phyloP scores from a whole-genome alignment of 495 filamentous ascomycete species.

The Parathielavia hyrcaniae region DNA sequence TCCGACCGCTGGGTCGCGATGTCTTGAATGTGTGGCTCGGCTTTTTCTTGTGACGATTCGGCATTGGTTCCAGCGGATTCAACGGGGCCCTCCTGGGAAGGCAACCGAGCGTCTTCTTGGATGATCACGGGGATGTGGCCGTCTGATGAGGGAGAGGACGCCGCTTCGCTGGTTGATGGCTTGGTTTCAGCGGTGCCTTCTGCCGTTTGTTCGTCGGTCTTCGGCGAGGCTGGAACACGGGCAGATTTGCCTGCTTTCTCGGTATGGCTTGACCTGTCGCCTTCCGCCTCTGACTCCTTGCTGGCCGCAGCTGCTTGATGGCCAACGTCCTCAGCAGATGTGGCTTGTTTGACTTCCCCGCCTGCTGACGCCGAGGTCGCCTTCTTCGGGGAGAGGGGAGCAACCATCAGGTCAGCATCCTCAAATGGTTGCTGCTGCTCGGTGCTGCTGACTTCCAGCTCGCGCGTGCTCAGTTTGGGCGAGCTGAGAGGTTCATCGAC shows the following conservation, averaged over 20 bases:
- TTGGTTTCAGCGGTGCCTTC: constrained; percentile 3
- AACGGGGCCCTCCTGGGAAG: neutral
- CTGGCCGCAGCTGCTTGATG: neutral
- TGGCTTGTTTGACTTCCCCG: neutral
- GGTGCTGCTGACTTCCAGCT: constrained; percentile 33
- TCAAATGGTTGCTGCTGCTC: constrained; percentile 32
- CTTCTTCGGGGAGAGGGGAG: constrained; percentile 46
- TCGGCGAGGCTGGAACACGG: neutral
- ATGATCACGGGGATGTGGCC: constrained; percentile 63
- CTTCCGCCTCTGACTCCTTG: neutral
- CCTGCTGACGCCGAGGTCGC: neutral
- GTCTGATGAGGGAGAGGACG: constrained; percentile 57
- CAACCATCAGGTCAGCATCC: constrained; percentile 43
- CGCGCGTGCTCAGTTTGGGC: constrained; percentile 43
- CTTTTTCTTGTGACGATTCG: neutral
- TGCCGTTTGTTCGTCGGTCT: constrained; percentile 5
- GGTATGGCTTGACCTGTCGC: neutral
- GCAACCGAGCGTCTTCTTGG: constrained; percentile 15
- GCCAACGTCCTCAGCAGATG: neutral
- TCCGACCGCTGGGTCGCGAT: neutral
- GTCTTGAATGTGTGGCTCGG: neutral
- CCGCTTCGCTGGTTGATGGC: neutral
- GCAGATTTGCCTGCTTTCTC: constrained; percentile 5
- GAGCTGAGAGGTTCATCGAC: constrained; percentile 64
- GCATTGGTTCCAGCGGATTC: neutral